Evolutionary conservation across 352 stramenopile genomes (phyloP), one percentile per base, ranked within the genome.

Genomic region (Phytophthora kernoviae): DNA sequence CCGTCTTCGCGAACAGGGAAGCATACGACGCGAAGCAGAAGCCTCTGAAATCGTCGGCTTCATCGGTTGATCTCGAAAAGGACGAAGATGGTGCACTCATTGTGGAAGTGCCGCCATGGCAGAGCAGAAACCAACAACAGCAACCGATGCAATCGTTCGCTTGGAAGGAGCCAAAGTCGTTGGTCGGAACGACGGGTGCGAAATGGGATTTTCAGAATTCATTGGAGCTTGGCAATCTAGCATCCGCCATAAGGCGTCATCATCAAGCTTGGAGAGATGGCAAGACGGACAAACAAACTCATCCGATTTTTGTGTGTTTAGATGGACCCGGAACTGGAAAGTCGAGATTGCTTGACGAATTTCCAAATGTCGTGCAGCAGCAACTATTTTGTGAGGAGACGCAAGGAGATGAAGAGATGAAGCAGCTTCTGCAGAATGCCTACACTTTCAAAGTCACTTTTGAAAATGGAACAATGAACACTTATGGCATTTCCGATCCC

Each of bases 241-340:
- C 27, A 32, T 91, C 56, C 67, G 91, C 18, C 24, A 37, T 55
- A 39, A 14, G 48, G 26, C 11, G 22, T 46, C 49, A 57, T 41
- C 47, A 57, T 40, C 37, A 47, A 57, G 34, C 49, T 9, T 56
- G 49, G 49, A 56, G 27, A 47, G 22, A 5, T 26, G 18, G 32
- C 17, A 48, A 46, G n/a, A 26, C 21, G 1, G 24, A 40, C 37
- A 56, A 37, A 8, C 26, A 3, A 26, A 48, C 5, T 10, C 49
- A 56, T 91, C 22, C 57, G 20, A 27, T 65, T 20, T 65, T 65
- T 54, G 7, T 65, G 10, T 59, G 49, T 54, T 10, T 49, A 15
- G 41, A 39, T 57, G 56, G 24, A 5, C 48, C 56, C 1, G 46
- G 56, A 40, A 52, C 46, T 18, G 56, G 56, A 7, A 64, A 64